Evolutionary conservation across 345 rosid species (phyloP), one percentile per base, ranked within the genome.

Genomic region (Dipteronia sinensis): DNA sequence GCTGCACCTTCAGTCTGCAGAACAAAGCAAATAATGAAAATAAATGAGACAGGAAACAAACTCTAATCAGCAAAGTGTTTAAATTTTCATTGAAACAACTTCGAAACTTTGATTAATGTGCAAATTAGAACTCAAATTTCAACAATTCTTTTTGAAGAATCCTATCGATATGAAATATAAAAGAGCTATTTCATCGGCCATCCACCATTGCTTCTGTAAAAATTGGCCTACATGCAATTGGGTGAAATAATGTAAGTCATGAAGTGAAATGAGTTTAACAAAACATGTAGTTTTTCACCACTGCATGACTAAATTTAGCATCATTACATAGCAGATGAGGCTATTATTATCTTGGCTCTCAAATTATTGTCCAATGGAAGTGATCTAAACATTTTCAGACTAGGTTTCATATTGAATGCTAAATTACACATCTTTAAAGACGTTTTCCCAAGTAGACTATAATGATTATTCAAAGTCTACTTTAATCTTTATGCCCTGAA

Each of bases 1-100:
- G 93, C 93, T 1, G 93, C 98, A 69, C 88, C 97, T 83, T 92
- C 97, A 47, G 88, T 89, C 95, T 92, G 87, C 56, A 67, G 49
- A 75, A 69, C 38, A 40, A 29, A 76, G 42, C 55, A 65, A 51
- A 20, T 16, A 13, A 29, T 6, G 44, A 23, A 58, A 6, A 22
- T 49, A 23, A 71, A 51, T 7, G 66, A 55, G 22, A 4, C 58
- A 22, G 15, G 9, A 38, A 65, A 72, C 51, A 53, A 49, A 55
- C 38, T 53, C 16, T 29, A 49, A 16, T 63, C 13, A 34, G 38
- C 38, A 34, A 34, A 34, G 38, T 34, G 38, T 34, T 34, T 34
- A 34, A 34, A 34, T 34, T 34, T 34, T 34, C 38, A 5, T 34
- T 34, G 38, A 34, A 34, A 34, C 38, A 68, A 44, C 22, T 22